phyloP scores from a whole-genome alignment of 192 early-diverging fungal species.

The Oehlia diaphana region DNA sequence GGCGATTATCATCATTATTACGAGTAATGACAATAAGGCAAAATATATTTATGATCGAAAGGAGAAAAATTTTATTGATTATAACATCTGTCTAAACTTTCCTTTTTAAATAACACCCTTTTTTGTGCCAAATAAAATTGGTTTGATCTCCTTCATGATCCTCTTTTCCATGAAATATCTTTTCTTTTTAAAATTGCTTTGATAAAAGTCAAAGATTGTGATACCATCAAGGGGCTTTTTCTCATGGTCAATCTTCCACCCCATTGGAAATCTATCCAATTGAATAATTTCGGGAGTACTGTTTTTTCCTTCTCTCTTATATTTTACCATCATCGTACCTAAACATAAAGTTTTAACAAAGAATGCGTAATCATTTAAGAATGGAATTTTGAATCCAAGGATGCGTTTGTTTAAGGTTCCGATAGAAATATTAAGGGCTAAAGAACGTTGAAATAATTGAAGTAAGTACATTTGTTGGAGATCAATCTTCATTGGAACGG shows the following conservation, averaged over 20 bases:
- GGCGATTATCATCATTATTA: too few relatives aligned
- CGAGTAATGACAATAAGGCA: too few relatives aligned
- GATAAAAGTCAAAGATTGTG: neutral
- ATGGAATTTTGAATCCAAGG: neutral
- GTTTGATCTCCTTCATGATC: neutral
- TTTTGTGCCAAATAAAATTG: neutral
- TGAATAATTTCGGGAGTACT: neutral
- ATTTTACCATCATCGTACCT: neutral
- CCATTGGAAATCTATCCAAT: neutral
- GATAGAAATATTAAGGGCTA: neutral
- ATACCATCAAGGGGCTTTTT: neutral
- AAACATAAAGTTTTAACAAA: neutral
- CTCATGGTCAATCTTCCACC: neutral
- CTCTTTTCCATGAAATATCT: neutral
- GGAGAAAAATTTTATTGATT: too few relatives aligned
- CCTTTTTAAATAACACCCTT: neutral
- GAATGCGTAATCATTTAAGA: neutral
- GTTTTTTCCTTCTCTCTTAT: neutral
- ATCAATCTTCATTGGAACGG: neutral
- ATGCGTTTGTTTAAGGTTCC: neutral
- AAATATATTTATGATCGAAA: too few relatives aligned
- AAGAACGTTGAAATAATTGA: neutral
- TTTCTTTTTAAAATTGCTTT: neutral
- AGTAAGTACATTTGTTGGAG: neutral
- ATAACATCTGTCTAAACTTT: too few relatives aligned